These are phyloP conservation scores for Yamadazyma paraphyllophila DNA, from an alignment of 805 yeast genomes.

Conservation along the genomic window DNA sequence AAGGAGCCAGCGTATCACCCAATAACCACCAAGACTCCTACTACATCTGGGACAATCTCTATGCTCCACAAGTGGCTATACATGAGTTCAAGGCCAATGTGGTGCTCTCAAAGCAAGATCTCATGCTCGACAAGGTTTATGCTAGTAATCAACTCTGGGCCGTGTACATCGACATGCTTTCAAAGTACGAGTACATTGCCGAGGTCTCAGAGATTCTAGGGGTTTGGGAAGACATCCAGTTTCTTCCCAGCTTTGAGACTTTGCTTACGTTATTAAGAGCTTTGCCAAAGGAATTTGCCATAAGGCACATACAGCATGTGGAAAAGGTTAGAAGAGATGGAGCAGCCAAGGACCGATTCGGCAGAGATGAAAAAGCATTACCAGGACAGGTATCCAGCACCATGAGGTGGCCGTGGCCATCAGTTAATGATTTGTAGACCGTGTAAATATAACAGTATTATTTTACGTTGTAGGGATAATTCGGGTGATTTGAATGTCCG, in stretches of 20 bases:
- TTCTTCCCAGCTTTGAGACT: conserved; percentile 40
- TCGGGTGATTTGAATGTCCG: no score
- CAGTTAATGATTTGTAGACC: conserved; percentile 2
- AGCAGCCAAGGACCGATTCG: no score
- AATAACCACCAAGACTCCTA: conserved; percentile 13
- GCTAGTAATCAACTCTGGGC: conserved; percentile 52
- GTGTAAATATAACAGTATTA: no score
- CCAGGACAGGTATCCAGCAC: not conserved
- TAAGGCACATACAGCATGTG: conserved; percentile 37
- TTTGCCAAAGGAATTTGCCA: conserved; percentile 36
- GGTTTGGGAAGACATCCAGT: conserved; percentile 53
- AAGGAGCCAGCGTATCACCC: conserved; percentile 39
- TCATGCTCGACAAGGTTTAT: conserved; percentile 17
- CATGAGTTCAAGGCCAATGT: conserved; percentile 52
- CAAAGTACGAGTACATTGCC: conserved; percentile 43
- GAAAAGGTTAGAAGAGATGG: conserved; percentile 11
- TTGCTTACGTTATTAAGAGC: conserved; percentile 39
- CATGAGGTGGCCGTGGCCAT: conserved; percentile 11
- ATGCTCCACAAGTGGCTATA: conserved; percentile 60
- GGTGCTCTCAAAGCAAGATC: conserved; percentile 15
- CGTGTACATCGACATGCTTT: conserved; percentile 50
- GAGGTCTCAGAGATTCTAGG: conserved; percentile 51
- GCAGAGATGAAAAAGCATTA: not conserved
- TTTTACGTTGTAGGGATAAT: no score
- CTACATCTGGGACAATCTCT: conserved; percentile 48